phyloP scores from a whole-genome alignment of 495 filamentous ascomycete species.

The Terfezia claveryi region DNA sequence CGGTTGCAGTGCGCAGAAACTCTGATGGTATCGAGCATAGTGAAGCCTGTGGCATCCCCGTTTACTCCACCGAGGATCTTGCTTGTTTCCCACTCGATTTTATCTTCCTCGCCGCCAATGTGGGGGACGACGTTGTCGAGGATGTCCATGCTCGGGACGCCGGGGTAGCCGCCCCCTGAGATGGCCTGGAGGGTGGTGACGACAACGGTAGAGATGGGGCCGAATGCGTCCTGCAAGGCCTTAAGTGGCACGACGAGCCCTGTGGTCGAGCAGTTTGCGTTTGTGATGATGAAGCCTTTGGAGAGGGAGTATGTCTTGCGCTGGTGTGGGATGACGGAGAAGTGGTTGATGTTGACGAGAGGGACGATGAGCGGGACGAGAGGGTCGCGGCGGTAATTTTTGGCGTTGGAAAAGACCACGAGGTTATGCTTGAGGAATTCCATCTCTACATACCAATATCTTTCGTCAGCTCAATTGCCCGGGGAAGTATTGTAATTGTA shows the following conservation, averaged over 20 bases:
- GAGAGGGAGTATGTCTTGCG: constrained; percentile 39
- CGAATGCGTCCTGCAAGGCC: constrained; percentile 55
- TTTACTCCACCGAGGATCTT: constrained; percentile 63
- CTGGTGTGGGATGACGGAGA: constrained; percentile 59
- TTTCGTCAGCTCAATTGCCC: neutral
- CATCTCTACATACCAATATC: constrained; percentile 33
- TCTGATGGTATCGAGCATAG: constrained; percentile 37
- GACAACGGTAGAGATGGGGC: constrained; percentile 47
- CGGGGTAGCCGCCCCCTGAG: constrained; percentile 73
- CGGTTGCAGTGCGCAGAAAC: constrained; percentile 66
- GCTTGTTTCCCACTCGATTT: constrained; percentile 62
- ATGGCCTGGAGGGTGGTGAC: constrained; percentile 79
- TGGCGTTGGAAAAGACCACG: constrained; percentile 70
- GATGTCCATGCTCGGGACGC: constrained; percentile 49
- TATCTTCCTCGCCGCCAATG: constrained; percentile 77
- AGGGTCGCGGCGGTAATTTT: constrained; percentile 69
- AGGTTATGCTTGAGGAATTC: constrained; percentile 58
- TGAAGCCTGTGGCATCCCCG: constrained; percentile 39
- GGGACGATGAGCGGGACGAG: constrained; percentile 70
- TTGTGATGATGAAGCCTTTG: constrained; percentile 69
- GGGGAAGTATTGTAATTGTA: neutral
- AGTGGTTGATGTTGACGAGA: constrained; percentile 59
- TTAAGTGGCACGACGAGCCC: constrained; percentile 77
- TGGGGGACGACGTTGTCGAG: constrained; percentile 71
- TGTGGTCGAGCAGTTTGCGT: constrained; percentile 80